These are phyloP conservation scores for Clarkia xantiana DNA, from an alignment of 345 rosid genomes.

Conservation along the genomic window DNA sequence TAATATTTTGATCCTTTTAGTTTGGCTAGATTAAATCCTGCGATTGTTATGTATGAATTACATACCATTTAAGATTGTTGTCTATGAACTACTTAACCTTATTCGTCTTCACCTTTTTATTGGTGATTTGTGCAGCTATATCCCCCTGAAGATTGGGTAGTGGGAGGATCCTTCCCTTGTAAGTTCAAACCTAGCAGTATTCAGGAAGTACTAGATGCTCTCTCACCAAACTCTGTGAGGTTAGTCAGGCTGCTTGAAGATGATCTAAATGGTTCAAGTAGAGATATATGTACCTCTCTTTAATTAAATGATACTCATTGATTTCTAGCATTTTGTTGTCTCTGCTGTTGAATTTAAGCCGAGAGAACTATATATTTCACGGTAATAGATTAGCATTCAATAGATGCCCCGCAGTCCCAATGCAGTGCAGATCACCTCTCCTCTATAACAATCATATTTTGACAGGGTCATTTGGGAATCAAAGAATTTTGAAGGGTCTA, in stretches of 20 bases:
- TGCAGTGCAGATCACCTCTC: background rate
- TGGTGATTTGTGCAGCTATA: constrained; percentile 30
- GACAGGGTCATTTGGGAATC: constrained; percentile 86
- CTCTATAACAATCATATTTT: constrained; percentile 5
- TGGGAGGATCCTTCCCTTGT: constrained; percentile 62
- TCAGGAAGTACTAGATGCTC: constrained; percentile 46
- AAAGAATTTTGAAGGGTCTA: constrained; percentile 70
- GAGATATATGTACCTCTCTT: no score
- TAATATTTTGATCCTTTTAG: no score
- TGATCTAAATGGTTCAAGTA: background rate
- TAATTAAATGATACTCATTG: background rate
- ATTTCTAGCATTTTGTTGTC: background rate
- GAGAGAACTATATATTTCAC: no score
- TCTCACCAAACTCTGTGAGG: constrained; percentile 57
- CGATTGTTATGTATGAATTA: no score
- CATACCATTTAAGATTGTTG: no score
- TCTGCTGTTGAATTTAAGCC: no score
- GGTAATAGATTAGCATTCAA: no score
- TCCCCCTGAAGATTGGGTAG: constrained; percentile 77
- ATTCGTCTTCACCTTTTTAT: background rate
- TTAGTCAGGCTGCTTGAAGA: constrained; percentile 15
- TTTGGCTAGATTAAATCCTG: no score
- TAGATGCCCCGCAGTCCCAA: no score
- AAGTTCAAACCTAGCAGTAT: constrained; percentile 43
- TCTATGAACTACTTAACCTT: no score